Evolutionary conservation across 345 rosid species (phyloP).

Genomic region (Euphorbia tirucalli): DNA sequence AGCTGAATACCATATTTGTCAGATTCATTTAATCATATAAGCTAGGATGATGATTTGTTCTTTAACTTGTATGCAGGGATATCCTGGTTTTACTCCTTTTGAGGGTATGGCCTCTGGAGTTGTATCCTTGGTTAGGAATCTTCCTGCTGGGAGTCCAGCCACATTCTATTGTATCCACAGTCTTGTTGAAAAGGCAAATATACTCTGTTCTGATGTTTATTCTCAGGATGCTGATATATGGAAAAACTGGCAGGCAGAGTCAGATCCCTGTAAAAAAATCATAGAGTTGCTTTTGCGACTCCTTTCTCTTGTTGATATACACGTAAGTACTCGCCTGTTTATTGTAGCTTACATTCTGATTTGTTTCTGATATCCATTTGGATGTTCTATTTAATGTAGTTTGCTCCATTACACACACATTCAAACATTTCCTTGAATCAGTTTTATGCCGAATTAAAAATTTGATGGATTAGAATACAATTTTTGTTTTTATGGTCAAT

Average conservation of each 20-base stretch:
- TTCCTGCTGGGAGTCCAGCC: conserved; percentile 95
- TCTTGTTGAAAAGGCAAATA: conserved; percentile 65
- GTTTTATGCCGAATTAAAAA: neutral
- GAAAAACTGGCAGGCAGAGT: conserved; percentile 59
- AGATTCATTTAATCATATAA: conserved; percentile 7
- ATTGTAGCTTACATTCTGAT: conserved; percentile 4
- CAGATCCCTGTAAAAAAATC: conserved; percentile 57
- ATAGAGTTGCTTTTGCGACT: conserved; percentile 75
- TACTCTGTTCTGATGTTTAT: conserved; percentile 35
- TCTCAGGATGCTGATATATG: conserved; percentile 38
- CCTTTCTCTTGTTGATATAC: conserved; percentile 78
- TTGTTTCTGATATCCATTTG: conserved; percentile 6
- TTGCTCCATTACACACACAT: neutral
- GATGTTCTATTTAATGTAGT: conserved; percentile 2
- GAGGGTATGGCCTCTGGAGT: conserved; percentile 97
- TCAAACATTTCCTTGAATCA: neutral
- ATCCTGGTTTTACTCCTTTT: conserved; percentile 80
- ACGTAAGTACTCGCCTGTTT: conserved; percentile 41
- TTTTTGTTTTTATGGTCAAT: neutral
- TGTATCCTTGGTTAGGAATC: conserved; percentile 72
- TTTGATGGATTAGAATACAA: neutral
- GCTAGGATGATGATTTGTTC: conserved; percentile 13
- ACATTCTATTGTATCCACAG: conserved; percentile 66
- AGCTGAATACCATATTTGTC: conserved; percentile 9
- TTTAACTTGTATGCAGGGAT: conserved; percentile 47